Conservation (phyloP, 768 basidiomycete species). For the Hirschioporus abietinus region DNA sequence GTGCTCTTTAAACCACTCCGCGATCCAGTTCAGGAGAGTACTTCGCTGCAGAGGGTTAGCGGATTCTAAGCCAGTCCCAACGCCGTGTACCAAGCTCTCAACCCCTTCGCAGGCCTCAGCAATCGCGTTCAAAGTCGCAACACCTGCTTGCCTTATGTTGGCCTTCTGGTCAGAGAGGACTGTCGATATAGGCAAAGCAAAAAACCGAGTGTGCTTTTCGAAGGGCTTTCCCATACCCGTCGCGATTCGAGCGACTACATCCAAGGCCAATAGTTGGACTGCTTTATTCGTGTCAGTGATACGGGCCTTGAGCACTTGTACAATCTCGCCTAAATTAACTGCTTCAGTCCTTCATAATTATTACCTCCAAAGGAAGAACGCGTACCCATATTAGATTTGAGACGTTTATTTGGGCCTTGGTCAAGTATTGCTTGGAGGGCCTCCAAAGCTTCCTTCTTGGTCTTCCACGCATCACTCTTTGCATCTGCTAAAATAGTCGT, state of each 20-base stretch:
- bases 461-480: slow-evolving; percentile 95
- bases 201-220: slow-evolving; percentile 80
- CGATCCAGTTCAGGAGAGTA: slow-evolving; percentile 73
- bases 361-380: slow-evolving; percentile 5
- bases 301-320: slow-evolving; percentile 79
- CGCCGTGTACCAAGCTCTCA: slow-evolving; percentile 73
- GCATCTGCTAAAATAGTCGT: slow-evolving; percentile 78
- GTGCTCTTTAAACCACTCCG: slow-evolving; percentile 70
- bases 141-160: slow-evolving; percentile 70
- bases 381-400: slow-evolving; percentile 87
- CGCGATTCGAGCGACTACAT: slow-evolving; percentile 86
- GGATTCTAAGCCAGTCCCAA: slow-evolving; percentile 78
- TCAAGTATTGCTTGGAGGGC: slow-evolving; percentile 77
- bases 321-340: slow-evolving; percentile 71
- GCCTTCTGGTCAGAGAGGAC: slow-evolving; percentile 93
- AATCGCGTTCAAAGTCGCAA: slow-evolving; percentile 77
- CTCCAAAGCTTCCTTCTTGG: slow-evolving; percentile 92
- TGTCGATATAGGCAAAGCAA: slow-evolving; percentile 69
- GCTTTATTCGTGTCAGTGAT: slow-evolving; percentile 91
- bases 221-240: slow-evolving; percentile 94
- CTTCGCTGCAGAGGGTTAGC: slow-evolving; percentile 85
- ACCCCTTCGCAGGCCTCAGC: slow-evolving; percentile 79
- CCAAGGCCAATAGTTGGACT: slow-evolving; percentile 85
- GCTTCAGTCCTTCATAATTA: slow-evolving; percentile 8
- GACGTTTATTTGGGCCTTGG: slow-evolving; percentile 84